A percentile compares a stretch with the other conserved stretches of the same genome.
Evolutionary conservation across 768 basidiomycete species (phyloP).

Genomic region (Rubroboletus pulcherrimus): DNA sequence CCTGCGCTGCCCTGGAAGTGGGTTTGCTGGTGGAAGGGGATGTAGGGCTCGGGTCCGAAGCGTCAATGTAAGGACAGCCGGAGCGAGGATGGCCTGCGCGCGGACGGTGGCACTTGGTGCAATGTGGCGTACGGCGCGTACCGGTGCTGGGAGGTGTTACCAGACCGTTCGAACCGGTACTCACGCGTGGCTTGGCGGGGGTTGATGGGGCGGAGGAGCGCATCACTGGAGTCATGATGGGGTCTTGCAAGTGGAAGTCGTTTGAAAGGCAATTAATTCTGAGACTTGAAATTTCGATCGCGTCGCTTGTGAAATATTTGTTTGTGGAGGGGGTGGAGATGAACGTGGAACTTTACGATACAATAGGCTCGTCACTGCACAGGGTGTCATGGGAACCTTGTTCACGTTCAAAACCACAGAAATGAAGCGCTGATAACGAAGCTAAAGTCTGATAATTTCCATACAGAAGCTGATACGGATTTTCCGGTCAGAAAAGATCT

Average conservation of each 20-base stretch:
- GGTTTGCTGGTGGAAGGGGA: slow-evolving; percentile 15
- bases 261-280: neutral
- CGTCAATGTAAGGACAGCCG: slow-evolving; percentile 49
- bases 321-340: neutral
- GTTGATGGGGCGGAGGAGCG: slow-evolving; percentile 33
- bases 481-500: neutral
- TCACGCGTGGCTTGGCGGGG: slow-evolving; percentile 20
- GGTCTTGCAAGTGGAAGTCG: neutral
- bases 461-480: neutral
- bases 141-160: slow-evolving; percentile 35
- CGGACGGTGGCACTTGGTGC: slow-evolving; percentile 53
- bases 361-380: neutral
- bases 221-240: slow-evolving; percentile 24
- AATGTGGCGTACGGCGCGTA: slow-evolving; percentile 50
- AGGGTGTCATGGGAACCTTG: neutral
- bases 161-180: slow-evolving; percentile 1
- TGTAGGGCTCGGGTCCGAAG: slow-evolving; percentile 15
- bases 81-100: slow-evolving; percentile 59
- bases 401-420: neutral
- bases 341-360: neutral
- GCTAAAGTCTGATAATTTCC: neutral
- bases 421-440: neutral
- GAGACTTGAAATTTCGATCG: neutral
- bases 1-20: neutral
- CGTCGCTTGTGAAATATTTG: neutral